phyloP scores from a whole-genome alignment of 2,329 filamentous ascomycete genomes.

The Taxawa tesnikishii region DNA sequence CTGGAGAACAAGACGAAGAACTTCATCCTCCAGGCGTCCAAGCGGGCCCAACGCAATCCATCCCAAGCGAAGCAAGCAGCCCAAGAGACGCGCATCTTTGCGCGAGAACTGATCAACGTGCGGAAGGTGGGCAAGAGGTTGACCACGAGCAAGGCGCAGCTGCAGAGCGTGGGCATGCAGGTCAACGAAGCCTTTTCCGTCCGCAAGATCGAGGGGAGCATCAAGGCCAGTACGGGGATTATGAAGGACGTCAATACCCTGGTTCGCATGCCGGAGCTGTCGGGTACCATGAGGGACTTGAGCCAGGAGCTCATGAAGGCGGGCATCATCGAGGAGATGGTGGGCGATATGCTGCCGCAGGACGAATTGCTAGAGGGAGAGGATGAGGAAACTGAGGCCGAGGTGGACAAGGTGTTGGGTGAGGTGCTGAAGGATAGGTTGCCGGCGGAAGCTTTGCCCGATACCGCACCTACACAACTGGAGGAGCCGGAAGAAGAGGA shows the following conservation, averaged over 20 bases:
- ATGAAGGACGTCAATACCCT: conserved; percentile 95
- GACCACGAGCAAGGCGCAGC: conserved; percentile 78
- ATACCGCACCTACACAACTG: conserved; percentile 36
- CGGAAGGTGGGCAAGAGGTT: conserved; percentile 65
- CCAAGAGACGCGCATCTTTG: conserved; percentile 76
- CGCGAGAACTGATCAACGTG: conserved; percentile 71
- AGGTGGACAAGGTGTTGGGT: conserved; percentile 86
- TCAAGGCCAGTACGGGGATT: conserved; percentile 74
- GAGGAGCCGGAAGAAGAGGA: conserved; percentile 63
- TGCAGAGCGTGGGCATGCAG: conserved; percentile 91
- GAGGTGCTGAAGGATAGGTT: conserved; percentile 80
- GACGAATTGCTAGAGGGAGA: conserved; percentile 58
- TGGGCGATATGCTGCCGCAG: conserved; percentile 70
- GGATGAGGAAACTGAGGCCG: conserved; percentile 63
- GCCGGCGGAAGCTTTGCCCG: conserved; percentile 44
- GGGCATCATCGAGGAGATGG: conserved; percentile 96
- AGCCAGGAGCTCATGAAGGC: conserved; percentile 83
- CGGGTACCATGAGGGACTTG: conserved; percentile 78
- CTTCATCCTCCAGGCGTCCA: conserved; percentile 72
- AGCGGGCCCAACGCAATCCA: conserved; percentile 69
- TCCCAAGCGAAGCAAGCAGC: conserved; percentile 66
- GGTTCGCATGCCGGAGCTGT: conserved; percentile 73
- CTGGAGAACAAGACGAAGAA: conserved; percentile 76
- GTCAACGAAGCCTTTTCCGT: conserved; percentile 94
- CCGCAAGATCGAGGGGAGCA: conserved; percentile 88